These are phyloP conservation scores for Sclerotinia trifoliorum DNA, from an alignment of 2,329 filamentous ascomycete species.

Conservation along the genomic window DNA sequence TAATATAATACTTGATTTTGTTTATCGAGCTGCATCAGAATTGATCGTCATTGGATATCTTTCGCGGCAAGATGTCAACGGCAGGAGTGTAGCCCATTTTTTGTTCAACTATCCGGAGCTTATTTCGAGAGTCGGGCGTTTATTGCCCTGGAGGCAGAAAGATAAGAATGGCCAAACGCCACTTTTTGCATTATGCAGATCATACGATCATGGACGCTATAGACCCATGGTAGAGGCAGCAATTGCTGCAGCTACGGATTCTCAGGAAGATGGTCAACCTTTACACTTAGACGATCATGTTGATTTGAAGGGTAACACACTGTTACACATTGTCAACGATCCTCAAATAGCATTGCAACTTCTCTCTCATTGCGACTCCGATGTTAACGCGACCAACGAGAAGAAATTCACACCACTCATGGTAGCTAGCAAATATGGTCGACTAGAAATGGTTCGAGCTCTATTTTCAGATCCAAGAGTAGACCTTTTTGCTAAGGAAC, in stretches of 20 bases:
- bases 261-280: constrained; percentile 75
- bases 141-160: constrained; percentile 84
- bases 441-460: constrained; percentile 86
- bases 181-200: constrained; percentile 89
- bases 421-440: constrained; percentile 97
- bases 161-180: constrained; percentile 99
- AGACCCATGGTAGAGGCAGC: constrained; percentile 82
- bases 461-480: constrained; percentile 86
- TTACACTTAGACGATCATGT: constrained; percentile 91
- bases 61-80: constrained; percentile 74
- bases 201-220: constrained; percentile 90
- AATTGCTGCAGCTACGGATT: constrained; percentile 67
- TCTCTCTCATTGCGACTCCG: constrained; percentile 82
- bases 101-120: constrained; percentile 86
- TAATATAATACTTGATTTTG: constrained; percentile 69
- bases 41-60: constrained; percentile 66
- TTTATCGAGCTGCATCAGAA: constrained; percentile 58
- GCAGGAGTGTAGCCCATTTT: constrained; percentile 91
- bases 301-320: constrained; percentile 87
- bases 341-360: constrained; percentile 72
- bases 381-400: constrained; percentile 93
- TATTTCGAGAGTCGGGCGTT: constrained; percentile 70
- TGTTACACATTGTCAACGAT: constrained; percentile 94
- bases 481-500: constrained; percentile 78
- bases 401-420: constrained; percentile 94